A percentile compares a stretch with the other conserved stretches of the same genome.
phyloP scores from a whole-genome alignment of 768 basidiomycete species.

The Phlebiopsis gigantea region DNA sequence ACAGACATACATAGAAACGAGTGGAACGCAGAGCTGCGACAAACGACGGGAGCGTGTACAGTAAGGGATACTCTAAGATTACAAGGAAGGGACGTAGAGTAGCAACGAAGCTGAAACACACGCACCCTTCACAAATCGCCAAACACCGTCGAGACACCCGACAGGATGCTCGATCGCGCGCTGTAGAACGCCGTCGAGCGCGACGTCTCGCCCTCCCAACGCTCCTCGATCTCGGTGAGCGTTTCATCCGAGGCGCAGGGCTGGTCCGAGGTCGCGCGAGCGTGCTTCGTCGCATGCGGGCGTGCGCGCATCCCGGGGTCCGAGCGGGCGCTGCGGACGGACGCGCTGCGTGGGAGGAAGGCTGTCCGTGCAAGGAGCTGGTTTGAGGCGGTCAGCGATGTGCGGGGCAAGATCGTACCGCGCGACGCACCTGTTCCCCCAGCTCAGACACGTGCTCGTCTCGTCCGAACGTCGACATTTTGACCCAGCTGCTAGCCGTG shows the following conservation, averaged over 20 bases:
- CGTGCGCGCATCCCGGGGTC: background rate
- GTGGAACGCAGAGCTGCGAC: too few relatives aligned
- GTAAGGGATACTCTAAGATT: background rate
- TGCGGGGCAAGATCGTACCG: background rate
- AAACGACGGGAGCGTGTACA: background rate
- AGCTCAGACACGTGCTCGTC: too few relatives aligned
- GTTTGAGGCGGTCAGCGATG: too few relatives aligned
- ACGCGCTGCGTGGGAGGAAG: too few relatives aligned
- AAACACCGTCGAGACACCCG: background rate
- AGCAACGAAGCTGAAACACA: background rate
- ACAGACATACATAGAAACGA: too few relatives aligned
- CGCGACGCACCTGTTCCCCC: background rate
- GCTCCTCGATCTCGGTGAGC: slow-evolving; percentile 1
- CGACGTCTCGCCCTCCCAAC: slow-evolving; percentile 8
- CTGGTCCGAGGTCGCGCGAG: background rate
- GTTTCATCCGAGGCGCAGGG: background rate
- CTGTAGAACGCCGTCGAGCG: slow-evolving; percentile 12
- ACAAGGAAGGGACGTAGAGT: background rate
- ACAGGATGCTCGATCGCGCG: slow-evolving; percentile 8
- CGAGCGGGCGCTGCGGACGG: background rate
- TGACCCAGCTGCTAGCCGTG: background rate
- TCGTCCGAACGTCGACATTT: too few relatives aligned
- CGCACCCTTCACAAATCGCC: background rate
- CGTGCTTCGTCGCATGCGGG: background rate
- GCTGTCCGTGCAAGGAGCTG: background rate